Evolutionary conservation across 768 basidiomycete species (phyloP).

Genomic region (Kwoniella shandongensis): DNA sequence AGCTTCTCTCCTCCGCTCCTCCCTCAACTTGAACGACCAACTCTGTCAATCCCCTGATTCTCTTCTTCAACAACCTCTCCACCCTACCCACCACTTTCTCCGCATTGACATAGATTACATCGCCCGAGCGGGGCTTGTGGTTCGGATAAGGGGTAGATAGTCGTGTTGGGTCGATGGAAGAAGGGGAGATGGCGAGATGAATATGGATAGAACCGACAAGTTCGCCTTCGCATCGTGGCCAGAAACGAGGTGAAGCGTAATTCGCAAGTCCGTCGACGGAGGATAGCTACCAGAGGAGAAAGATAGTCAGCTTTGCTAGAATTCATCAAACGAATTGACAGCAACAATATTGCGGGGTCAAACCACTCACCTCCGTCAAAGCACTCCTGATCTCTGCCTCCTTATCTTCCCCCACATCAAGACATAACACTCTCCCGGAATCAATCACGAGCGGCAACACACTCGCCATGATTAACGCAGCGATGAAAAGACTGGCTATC

Average conservation of each 20-base stretch:
- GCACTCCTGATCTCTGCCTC: constrained; percentile 56
- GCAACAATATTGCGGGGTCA: background rate
- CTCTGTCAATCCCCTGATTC: constrained; percentile 80
- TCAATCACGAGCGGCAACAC: constrained; percentile 94
- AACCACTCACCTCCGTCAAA: constrained; percentile 53
- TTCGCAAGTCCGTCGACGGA: constrained; percentile 74
- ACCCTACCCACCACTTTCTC: constrained; percentile 77
- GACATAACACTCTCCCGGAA: constrained; percentile 78
- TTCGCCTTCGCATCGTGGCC: constrained; percentile 87
- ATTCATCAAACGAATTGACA: background rate
- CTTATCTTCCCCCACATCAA: constrained; percentile 69
- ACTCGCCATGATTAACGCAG: constrained; percentile 88
- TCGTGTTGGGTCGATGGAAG: constrained; percentile 59
- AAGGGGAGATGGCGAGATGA: constrained; percentile 68
- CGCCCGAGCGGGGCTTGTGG: constrained; percentile 55
- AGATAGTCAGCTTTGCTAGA: background rate
- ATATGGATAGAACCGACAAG: constrained; percentile 90
- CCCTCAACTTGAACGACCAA: constrained; percentile 82
- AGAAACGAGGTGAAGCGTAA: constrained; percentile 80
- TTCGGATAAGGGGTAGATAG: constrained; percentile 14
- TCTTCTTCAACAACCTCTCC: constrained; percentile 66
- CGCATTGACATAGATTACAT: constrained; percentile 61
- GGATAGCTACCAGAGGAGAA: constrained; percentile 9
- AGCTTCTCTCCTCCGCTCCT: constrained; percentile 40
- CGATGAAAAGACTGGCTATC: constrained; percentile 94